A percentile compares a stretch with the other conserved stretches of the same genome.
These are phyloP conservation scores for Neolecta irregularis DNA, from an alignment of 1,139 yeast genomes.

Conservation along the genomic window DNA sequence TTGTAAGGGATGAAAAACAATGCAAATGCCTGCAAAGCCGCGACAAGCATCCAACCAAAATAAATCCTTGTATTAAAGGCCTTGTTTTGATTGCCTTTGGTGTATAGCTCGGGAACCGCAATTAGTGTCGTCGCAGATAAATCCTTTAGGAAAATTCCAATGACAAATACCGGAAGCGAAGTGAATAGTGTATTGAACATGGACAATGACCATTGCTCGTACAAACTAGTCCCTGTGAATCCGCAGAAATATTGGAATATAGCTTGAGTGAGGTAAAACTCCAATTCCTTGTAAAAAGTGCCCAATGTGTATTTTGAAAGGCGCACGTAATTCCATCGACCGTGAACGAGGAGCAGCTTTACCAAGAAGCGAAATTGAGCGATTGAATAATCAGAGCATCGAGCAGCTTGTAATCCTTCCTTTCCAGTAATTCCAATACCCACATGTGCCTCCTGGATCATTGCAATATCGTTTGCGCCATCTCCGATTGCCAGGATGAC, in stretches of 20 bases:
- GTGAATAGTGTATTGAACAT: conserved; percentile 95
- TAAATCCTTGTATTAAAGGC: conserved; percentile 61
- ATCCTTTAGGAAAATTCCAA: conserved; percentile 94
- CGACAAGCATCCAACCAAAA: conserved; percentile 63
- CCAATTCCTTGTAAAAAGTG: conserved; percentile 84
- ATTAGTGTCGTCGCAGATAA: conserved; percentile 71
- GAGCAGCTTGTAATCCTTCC: conserved; percentile 92
- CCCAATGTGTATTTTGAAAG: conserved; percentile 84
- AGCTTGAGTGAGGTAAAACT: conserved; percentile 79
- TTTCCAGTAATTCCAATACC: conserved; percentile 96
- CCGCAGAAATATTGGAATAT: conserved; percentile 73
- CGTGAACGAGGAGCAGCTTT: conserved; percentile 79
- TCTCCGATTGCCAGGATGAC: conserved; percentile 97
- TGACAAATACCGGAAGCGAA: conserved; percentile 73
- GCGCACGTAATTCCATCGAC: conserved; percentile 83
- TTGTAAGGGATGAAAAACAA: conserved; percentile 42
- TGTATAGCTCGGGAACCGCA: conserved; percentile 82
- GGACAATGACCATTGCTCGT: conserved; percentile 90
- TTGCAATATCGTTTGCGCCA: conserved; percentile 97
- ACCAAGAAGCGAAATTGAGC: conserved; percentile 81
- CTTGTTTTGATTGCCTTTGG: conserved; percentile 53
- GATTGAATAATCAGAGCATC: conserved; percentile 87
- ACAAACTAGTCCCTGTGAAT: conserved; percentile 85
- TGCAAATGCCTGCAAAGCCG: conserved; percentile 60
- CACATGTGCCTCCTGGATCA: conserved; percentile 97